These are phyloP conservation scores for Colletotrichum falcatum DNA, from an alignment of 2,329 filamentous ascomycete genomes.

Conservation along the genomic window DNA sequence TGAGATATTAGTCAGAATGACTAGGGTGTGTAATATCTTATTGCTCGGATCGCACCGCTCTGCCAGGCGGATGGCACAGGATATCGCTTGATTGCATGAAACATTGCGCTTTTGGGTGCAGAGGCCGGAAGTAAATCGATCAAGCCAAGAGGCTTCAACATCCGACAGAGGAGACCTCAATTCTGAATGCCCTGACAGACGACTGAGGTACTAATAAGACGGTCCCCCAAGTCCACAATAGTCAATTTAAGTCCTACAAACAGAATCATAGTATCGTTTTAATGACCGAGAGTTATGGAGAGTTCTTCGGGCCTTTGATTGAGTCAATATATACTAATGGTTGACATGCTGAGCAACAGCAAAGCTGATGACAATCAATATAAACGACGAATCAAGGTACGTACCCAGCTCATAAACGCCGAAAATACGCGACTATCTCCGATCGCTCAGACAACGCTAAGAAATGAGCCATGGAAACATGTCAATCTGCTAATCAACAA, in stretches of 20 bases:
- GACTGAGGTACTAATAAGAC: not conserved
- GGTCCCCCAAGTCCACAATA: no score
- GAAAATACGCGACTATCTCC: constrained; percentile 14
- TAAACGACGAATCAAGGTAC: not conserved
- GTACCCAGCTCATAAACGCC: constrained; percentile 14
- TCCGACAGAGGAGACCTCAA: not conserved
- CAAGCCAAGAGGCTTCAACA: not conserved
- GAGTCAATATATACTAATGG: no score
- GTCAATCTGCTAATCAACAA: not conserved
- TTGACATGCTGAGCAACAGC: no score
- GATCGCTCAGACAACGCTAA: constrained; percentile 4
- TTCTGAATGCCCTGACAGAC: no score
- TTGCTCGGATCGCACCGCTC: not conserved
- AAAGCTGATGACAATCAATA: not conserved
- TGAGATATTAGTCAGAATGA: no score
- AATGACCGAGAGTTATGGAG: no score
- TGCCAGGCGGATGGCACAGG: not conserved
- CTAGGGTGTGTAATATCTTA: not conserved
- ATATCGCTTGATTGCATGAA: not conserved
- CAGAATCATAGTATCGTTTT: no score
- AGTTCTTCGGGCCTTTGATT: no score
- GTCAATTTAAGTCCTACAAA: no score
- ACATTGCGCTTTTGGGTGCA: not conserved
- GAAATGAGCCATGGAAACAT: not conserved
- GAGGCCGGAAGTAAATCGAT: not conserved